Evolutionary conservation across 192 early-diverging fungal species (phyloP).

Genomic region (Coemansia sp.): DNA sequence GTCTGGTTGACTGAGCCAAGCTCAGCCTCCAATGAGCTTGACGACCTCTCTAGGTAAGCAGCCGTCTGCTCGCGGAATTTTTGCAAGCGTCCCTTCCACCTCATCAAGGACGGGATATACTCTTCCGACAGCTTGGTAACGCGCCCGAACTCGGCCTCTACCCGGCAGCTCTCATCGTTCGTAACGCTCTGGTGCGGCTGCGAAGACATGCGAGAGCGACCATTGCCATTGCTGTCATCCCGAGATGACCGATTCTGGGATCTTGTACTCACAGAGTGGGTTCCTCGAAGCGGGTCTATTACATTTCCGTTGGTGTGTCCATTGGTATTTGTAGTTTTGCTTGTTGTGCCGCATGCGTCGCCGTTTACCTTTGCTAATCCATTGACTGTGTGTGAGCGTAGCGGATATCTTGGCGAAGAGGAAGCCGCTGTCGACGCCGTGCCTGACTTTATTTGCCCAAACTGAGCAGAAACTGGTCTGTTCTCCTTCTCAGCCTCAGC

Average conservation of each 20-base stretch:
- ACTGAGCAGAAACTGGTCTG: conserved; percentile 6
- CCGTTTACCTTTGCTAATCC: not conserved
- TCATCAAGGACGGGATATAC: conserved; percentile 40
- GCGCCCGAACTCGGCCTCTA: conserved; percentile 41
- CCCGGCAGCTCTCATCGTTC: conserved; percentile 11
- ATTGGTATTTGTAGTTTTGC: not conserved
- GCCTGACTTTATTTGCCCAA: conserved; percentile 9
- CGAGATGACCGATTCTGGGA: not conserved
- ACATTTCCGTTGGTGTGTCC: not conserved
- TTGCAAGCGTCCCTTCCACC: conserved; percentile 40
- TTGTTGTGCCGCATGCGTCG: not conserved
- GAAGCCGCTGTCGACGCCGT: not conserved
- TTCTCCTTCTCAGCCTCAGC: conserved; percentile 35
- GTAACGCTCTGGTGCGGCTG: not conserved
- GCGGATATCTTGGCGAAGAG: conserved; percentile 24
- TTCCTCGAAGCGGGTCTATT: not conserved
- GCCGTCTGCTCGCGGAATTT: conserved; percentile 28
- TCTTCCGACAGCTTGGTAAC: conserved; percentile 45
- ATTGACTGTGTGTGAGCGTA: conserved; percentile 25
- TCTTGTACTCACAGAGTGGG: not conserved
- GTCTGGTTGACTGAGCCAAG: conserved; percentile 9
- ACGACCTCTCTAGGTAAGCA: conserved; percentile 23
- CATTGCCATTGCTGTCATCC: not conserved
- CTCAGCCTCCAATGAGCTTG: conserved; percentile 23
- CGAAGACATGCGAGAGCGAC: not conserved